phyloP scores from a whole-genome alignment of 2,329 filamentous ascomycete species.

The Aspergillus persii region DNA sequence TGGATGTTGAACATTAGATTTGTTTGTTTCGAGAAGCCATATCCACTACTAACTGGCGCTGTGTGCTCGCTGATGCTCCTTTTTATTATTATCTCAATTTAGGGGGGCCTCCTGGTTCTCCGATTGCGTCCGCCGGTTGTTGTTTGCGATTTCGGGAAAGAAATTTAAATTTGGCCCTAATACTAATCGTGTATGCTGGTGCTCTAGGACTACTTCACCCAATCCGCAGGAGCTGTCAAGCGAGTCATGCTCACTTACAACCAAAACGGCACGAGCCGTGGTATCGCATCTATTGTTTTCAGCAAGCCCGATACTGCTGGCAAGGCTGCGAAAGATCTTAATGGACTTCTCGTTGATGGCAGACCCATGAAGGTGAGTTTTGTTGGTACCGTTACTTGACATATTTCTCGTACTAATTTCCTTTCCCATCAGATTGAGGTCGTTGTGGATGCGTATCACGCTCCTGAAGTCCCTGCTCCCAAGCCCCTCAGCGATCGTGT shows the following conservation, averaged over 20 bases:
- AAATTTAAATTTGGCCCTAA: conserved; percentile 29
- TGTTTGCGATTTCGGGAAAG: conserved; percentile 21
- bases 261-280: conserved; percentile 85
- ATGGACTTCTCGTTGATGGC: conserved; percentile 86
- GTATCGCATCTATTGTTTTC: conserved; percentile 89
- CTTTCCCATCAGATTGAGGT: conserved; percentile 71
- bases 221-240: conserved; percentile 86
- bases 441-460: conserved; percentile 73
- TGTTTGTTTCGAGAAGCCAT: not conserved
- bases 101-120: conserved; percentile 25
- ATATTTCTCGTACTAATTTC: conserved; percentile 14
- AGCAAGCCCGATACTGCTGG: conserved; percentile 74
- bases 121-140: conserved; percentile 25
- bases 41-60: conserved; percentile 46
- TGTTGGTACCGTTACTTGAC: not conserved
- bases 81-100: conserved; percentile 17
- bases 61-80: conserved; percentile 60
- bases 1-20: not conserved
- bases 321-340: conserved; percentile 78
- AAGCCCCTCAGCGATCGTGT: conserved; percentile 82
- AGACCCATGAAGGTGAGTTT: conserved; percentile 78
- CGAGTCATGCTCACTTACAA: conserved; percentile 89
- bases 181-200: conserved; percentile 49
- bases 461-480: conserved; percentile 65
- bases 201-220: conserved; percentile 91